A percentile compares a stretch with the other conserved stretches of the same genome.
These are phyloP conservation scores for Arthroderma uncinatum DNA, from an alignment of 2,329 filamentous ascomycete species.

Conservation along the genomic window DNA sequence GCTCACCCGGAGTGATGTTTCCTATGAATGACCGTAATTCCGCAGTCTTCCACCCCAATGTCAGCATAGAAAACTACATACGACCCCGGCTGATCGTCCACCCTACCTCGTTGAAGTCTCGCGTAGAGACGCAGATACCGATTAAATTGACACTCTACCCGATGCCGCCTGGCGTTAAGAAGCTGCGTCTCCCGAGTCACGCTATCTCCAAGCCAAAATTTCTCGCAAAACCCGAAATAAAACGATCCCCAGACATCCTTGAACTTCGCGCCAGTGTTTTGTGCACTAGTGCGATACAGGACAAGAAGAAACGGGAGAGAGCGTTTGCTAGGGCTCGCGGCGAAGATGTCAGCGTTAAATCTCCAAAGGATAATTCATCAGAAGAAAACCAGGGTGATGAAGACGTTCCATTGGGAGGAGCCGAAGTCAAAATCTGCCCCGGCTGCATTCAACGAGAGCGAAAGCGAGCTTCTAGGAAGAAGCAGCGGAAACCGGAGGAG, in stretches of 20 bases:
- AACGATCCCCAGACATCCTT: conserved; percentile 57
- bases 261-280: conserved; percentile 74
- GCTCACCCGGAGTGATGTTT: conserved; percentile 11
- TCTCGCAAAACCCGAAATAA: conserved; percentile 57
- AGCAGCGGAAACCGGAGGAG: conserved; percentile 84
- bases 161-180: conserved; percentile 63
- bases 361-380: conserved; percentile 31
- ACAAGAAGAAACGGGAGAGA: conserved; percentile 52
- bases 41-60: conserved; percentile 21
- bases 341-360: conserved; percentile 32
- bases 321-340: conserved; percentile 52
- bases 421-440: conserved; percentile 81
- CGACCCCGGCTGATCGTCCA: conserved; percentile 47
- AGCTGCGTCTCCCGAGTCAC: conserved; percentile 74
- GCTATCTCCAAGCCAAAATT: conserved; percentile 93
- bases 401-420: conserved; percentile 70
- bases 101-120: conserved; percentile 66
- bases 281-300: conserved; percentile 83
- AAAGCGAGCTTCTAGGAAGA: conserved; percentile 84
- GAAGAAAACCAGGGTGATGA: conserved; percentile 50
- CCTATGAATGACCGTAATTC: conserved; percentile 19
- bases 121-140: conserved; percentile 92
- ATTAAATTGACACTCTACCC: conserved; percentile 70
- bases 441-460: conserved; percentile 88
- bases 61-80: conserved; percentile 24